Base-by-base conservation (phyloP, 1,284 basidiomycete species). In the Ceratobasidium sp. region DNA sequence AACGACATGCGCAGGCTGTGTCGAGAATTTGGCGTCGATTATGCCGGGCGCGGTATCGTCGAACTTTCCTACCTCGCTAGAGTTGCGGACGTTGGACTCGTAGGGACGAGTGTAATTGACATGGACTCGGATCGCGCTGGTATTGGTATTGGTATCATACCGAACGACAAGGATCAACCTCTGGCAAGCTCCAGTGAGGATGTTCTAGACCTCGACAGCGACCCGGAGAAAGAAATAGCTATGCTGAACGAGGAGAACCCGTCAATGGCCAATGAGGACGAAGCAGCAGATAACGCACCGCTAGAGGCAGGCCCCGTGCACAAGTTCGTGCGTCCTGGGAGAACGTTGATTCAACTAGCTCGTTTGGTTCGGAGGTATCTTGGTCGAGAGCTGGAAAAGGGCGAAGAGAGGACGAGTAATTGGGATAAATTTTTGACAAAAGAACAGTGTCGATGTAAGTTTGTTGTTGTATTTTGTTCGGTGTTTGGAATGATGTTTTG, bases 361-460 rank as follows among this genome's bases (percentile, higher is more conserved):
- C 64, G 61, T 10, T 33, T 80, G 46, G 63, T 44, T 33, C n/a
- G 44, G 15, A 78, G 69, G 51, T 80, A 80, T 61, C 23, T 68
- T 15, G 63, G 60, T 12, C 53, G 73, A 18, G 72, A 73, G 10
- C 49, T 80, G 44, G 70, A 68, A 23, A 80, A 80, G 44, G 79
- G 77, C 0, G 67, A 44, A 10, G 79, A 60, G 15, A 72, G 79
- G 68, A 78, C 49, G n/a, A 80, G 79, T 40, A 71, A 80, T 61
- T 80, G 79, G 79, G 77, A 78, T n/a, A 5, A 26, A n/a, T 28
- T 46, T 3, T 60, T 77, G 13, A 26, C 76, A n/a, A 26, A 68
- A 28, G 56, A 77, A 26, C 64, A 64, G 53, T 20, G 46, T 40
- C 56, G 67, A 56, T 80, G 79, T 80, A 51, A 64, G 79, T 64